These are phyloP conservation scores for Hapsidospora chrysogenum DNA, from an alignment of 495 filamentous ascomycete genomes.

Conservation along the genomic window DNA sequence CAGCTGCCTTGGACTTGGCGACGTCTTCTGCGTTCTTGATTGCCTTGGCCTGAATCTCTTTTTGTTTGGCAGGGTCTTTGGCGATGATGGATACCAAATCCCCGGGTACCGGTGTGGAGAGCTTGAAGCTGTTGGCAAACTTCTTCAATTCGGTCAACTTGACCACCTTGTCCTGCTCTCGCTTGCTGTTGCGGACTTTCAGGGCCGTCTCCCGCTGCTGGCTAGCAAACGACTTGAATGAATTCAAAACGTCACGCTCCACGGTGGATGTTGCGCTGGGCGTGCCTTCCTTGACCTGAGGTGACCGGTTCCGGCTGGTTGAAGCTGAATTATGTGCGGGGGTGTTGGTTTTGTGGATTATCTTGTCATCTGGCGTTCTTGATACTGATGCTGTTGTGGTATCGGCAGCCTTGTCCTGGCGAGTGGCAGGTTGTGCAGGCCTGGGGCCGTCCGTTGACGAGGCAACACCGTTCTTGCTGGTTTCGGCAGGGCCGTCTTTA, in stretches of 20 bases:
- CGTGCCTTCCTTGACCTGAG: slow-evolving; percentile 20
- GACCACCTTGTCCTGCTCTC: slow-evolving; percentile 68
- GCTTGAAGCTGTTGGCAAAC: slow-evolving; percentile 86
- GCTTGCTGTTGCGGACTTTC: slow-evolving; percentile 54
- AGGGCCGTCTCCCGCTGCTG: slow-evolving; percentile 40
- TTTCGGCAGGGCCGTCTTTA: slow-evolving; percentile 9
- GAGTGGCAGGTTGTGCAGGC: too few relatives aligned
- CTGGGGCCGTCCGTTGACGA: slow-evolving; percentile 14
- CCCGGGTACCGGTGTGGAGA: slow-evolving; percentile 74
- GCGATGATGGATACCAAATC: slow-evolving; percentile 91
- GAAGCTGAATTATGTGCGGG: slow-evolving; percentile 7
- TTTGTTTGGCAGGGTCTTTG: slow-evolving; percentile 85
- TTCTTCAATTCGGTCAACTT: slow-evolving; percentile 90
- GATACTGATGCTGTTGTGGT: too few relatives aligned
- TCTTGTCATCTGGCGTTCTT: too few relatives aligned
- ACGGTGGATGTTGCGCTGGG: slow-evolving; percentile 62
- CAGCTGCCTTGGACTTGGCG: slow-evolving; percentile 19
- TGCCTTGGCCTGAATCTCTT: slow-evolving; percentile 78
- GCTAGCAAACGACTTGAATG: slow-evolving; percentile 66
- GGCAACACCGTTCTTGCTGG: slow-evolving; percentile 13
- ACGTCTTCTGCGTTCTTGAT: slow-evolving; percentile 48
- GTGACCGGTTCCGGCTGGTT: slow-evolving; percentile 18
- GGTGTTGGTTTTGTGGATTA: too few relatives aligned
- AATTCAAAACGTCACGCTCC: slow-evolving; percentile 57
- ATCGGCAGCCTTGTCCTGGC: slow-evolving; percentile 9